phyloP scores from a whole-genome alignment of 345 rosid genomes.

The Eucalyptus erythrocorys region DNA sequence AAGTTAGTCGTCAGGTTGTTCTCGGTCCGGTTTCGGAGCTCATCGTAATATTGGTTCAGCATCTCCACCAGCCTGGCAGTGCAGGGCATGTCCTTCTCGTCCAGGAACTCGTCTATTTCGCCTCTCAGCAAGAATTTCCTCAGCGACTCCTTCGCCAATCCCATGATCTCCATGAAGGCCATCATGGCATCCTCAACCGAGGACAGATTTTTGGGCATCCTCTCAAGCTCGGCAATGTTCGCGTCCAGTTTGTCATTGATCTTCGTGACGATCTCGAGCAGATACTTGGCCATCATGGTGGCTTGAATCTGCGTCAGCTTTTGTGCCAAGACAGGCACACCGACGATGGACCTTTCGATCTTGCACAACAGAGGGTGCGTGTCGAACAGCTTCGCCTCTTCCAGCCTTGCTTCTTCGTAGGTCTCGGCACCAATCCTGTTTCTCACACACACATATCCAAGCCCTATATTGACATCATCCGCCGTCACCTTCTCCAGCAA shows the following conservation, averaged over 20 bases:
- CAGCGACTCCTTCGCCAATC: conserved; percentile 24
- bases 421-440: conserved; percentile 26
- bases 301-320: conserved; percentile 24
- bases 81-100: conserved; percentile 15
- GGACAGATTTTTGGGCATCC: conserved; percentile 7
- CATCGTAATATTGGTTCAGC: neutral
- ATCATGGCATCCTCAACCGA: conserved; percentile 20
- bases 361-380: conserved; percentile 2
- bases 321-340: conserved; percentile 21
- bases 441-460: conserved; percentile 39
- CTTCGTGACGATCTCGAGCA: conserved; percentile 11
- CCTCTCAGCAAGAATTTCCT: conserved; percentile 22
- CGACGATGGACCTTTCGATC: conserved; percentile 24
- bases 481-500: conserved; percentile 29
- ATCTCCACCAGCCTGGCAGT: conserved; percentile 11
- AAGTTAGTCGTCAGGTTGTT: neutral
- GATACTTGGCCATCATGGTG: conserved; percentile 4
- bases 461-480: conserved; percentile 39
- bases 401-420: conserved; percentile 12
- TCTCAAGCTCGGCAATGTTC: neutral
- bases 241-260: conserved; percentile 11
- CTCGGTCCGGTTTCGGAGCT: neutral
- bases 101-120: conserved; percentile 24
- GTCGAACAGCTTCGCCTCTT: conserved; percentile 11
- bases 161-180: conserved; percentile 22